phyloP scores from a whole-genome alignment of 176 grass and related monocot species.

The Ensete ventricosum region DNA sequence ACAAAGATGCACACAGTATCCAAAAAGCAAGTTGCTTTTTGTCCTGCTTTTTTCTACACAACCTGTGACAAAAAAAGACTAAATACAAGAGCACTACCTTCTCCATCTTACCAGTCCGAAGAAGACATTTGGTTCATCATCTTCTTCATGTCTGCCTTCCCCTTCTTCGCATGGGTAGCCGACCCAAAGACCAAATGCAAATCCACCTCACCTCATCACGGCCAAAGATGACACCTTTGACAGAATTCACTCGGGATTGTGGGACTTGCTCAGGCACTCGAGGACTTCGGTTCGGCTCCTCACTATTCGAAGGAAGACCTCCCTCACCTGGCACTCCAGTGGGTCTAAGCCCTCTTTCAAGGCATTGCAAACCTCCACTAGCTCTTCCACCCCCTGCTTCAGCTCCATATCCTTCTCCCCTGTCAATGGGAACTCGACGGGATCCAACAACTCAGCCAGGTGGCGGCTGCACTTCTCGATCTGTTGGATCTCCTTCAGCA shows the following conservation, averaged over 20 bases:
- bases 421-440: constrained; percentile 46
- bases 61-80: not conserved
- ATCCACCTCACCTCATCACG: too few relatives aligned
- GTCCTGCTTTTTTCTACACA: not conserved
- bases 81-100: not conserved
- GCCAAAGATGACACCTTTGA: too few relatives aligned
- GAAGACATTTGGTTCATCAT: not conserved
- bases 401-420: constrained; percentile 49
- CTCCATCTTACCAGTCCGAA: not conserved
- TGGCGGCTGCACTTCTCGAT: constrained; percentile 62
- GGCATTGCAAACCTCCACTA: constrained; percentile 39
- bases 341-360: constrained; percentile 72
- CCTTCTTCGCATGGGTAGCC: too few relatives aligned
- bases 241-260: constrained; percentile 32
- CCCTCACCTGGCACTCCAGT: constrained; percentile 71
- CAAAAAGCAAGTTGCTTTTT: not conserved
- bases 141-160: too few relatives aligned
- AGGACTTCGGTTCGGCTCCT: constrained; percentile 66
- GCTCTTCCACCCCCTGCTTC: constrained; percentile 37
- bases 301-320: constrained; percentile 78
- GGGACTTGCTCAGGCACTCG: constrained; percentile 41
- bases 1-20: not conserved
- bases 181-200: too few relatives aligned
- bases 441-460: constrained; percentile 58
- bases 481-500: constrained; percentile 87